phyloP scores from a whole-genome alignment of 2,329 filamentous ascomycete species.

The Chaetomium strumarium region DNA sequence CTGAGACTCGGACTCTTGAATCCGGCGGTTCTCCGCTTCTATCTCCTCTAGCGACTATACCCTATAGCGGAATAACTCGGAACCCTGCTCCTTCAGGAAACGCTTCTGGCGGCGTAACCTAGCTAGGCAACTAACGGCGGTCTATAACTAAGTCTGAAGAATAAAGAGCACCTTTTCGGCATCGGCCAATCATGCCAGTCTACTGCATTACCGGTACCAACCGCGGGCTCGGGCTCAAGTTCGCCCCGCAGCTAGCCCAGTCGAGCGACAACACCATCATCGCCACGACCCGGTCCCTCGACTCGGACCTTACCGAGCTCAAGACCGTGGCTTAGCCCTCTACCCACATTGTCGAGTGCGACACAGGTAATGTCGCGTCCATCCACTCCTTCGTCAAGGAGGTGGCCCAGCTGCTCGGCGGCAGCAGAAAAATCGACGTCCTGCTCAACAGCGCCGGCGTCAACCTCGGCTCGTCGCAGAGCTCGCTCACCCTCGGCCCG shows the following conservation, averaged over 20 bases:
- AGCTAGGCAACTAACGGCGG: no score
- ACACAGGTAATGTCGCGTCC: slow-evolving; percentile 28
- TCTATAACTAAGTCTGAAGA: no score
- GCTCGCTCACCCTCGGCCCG: slow-evolving; percentile 33
- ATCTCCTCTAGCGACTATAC: no score
- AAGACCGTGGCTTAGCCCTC: slow-evolving; percentile 16
- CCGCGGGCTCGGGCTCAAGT: slow-evolving; percentile 30
- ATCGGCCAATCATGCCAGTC: slow-evolving; percentile 30
- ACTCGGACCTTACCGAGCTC: slow-evolving; percentile 27
- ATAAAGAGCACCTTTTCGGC: no score
- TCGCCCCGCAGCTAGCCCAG: slow-evolving; percentile 28
- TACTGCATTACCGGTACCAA: slow-evolving; percentile 31
- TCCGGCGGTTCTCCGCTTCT: no score
- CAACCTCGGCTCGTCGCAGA: slow-evolving; percentile 33
- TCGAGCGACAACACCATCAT: slow-evolving; percentile 26
- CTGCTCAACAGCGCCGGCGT: slow-evolving; percentile 32
- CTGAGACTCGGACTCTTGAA: no score
- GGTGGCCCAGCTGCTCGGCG: slow-evolving; percentile 25
- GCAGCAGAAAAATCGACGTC: slow-evolving; percentile 31
- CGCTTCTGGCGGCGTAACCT: no score
- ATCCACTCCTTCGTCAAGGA: slow-evolving; percentile 25
- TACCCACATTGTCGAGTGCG: slow-evolving; percentile 29
- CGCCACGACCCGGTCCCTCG: slow-evolving; percentile 24
- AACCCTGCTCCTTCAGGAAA: no score
- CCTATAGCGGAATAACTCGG: no score